phyloP scores from a whole-genome alignment of 2,329 filamentous ascomycete species.

The Exserohilum turcica region DNA sequence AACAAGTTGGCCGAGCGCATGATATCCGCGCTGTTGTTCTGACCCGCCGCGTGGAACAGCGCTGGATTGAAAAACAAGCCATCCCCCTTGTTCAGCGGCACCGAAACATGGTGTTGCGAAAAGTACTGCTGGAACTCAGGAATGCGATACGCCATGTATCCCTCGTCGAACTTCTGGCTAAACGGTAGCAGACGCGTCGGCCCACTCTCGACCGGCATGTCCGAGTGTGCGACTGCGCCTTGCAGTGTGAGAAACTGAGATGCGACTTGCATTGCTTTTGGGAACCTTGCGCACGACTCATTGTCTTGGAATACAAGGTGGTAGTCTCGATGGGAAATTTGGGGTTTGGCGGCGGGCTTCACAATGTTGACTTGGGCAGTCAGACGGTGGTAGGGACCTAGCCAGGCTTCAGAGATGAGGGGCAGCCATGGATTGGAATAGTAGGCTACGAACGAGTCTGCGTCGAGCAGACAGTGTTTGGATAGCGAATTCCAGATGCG shows the following conservation, averaged over 20 bases:
- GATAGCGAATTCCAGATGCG: slow-evolving; percentile 71
- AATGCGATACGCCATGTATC: slow-evolving; percentile 63
- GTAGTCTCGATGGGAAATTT: slow-evolving; percentile 66
- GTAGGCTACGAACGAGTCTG: slow-evolving; percentile 61
- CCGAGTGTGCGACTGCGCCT: slow-evolving; percentile 66
- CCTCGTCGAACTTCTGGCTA: slow-evolving; percentile 62
- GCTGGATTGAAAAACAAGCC: slow-evolving; percentile 69
- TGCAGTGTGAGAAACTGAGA: slow-evolving; percentile 66
- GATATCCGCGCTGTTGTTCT: slow-evolving; percentile 57
- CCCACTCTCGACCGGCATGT: slow-evolving; percentile 63
- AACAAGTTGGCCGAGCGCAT: slow-evolving; percentile 65
- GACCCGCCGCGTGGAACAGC: slow-evolving; percentile 66
- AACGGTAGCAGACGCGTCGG: slow-evolving; percentile 67
- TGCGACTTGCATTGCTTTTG: slow-evolving; percentile 59
- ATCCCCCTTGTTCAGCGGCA: slow-evolving; percentile 62
- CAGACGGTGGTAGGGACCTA: slow-evolving; percentile 64
- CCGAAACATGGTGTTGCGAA: slow-evolving; percentile 56
- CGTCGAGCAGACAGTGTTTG: slow-evolving; percentile 62
- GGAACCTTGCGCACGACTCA: slow-evolving; percentile 53
- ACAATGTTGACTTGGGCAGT: slow-evolving; percentile 69
- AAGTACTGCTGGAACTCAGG: slow-evolving; percentile 62
- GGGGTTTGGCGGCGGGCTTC: slow-evolving; percentile 62
- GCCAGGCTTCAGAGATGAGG: slow-evolving; percentile 60
- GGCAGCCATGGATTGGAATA: slow-evolving; percentile 65
- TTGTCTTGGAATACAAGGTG: slow-evolving; percentile 66